Base-by-base conservation (phyloP, 352 stramenopile genomes). In the Pythium dissimile region DNA sequence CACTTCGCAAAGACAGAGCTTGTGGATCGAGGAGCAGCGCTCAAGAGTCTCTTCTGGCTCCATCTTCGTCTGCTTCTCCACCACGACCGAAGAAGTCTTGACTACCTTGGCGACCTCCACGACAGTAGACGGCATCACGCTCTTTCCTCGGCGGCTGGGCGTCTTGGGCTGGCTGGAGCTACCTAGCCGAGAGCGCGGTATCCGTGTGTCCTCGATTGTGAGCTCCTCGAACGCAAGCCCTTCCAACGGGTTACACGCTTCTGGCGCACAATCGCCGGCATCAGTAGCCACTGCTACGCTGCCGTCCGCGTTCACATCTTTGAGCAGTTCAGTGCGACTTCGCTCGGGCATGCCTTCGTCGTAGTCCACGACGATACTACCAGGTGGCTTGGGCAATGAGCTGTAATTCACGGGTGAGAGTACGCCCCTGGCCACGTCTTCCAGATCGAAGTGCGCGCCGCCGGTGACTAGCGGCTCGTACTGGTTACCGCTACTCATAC, bases 1-100 rank as follows among this genome's bases (percentile, higher is more conserved):
- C 27, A 94, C 71, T 53, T 94, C 81, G 49, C 83, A 93, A 28
- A 88, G 66, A 65, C 83, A 92, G 7, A 92, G 76, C 59, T 89
- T 90, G 44, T 69, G 78, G 10, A 76, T 57, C 31, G 62, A 71
- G 12, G 72, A 86, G 55, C 83, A 92, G 28, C 83, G 79, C 34
- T 48, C 34, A 10, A 38, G 21, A 8, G 18, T 32, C 28, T 38
- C 46, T 0, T 49, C 27, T 15, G 26, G 39, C 8, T 37, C 28
- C 21, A 49, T 39, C 12, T 50, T 45, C 20, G 32, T 21, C 12
- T 46, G 26, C 26, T 37, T 43, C 39, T 59, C 42, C 8, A 44
- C n/a, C n/a, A 48, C 37, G 7, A 15, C 34, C n/a, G n/a, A n/a
- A n/a, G n/a, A n/a, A 41, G 34, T 8, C 34, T 41, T 41, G 5